Base-by-base conservation (phyloP, 148 eudicot genomes). In the Salicornia ramosissima region DNA sequence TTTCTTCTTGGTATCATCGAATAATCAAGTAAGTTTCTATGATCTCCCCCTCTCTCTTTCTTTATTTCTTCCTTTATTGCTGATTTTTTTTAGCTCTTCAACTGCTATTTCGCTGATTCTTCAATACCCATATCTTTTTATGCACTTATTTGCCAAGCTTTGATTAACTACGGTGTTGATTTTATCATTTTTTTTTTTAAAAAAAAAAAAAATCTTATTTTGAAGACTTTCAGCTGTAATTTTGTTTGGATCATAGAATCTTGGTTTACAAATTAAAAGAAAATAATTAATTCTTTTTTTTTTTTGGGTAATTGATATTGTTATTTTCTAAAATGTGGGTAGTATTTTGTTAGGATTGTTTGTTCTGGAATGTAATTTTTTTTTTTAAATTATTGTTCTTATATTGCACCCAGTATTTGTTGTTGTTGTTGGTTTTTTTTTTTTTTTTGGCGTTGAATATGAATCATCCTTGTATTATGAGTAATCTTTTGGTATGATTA, bases 1-100 rank as follows among this genome's bases (percentile, higher is more conserved):
- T 59, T 59, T 33, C 28, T 3, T 50, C 59, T 68, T 34, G 72
- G 40, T 74, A 15, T 68, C 72, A 74, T 74, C 77, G 72, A 68
- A 25, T 63, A 25, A n/a, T 15, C 10, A n/a, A 24, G 22, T 68
- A 10, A 15, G 31, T 18, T 61, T 25, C 67, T 74, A 36, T 50
- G 64, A 73, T 73, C 76, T 55, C 30, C 4, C 39, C 62, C 34
- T 64, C 31, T 26, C 40, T 15, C 31, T 36, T 12, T 49, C 3
- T 45, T 13, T 51, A 14, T 11, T 55, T 60, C 2, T 43, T n/a
- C n/a, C n/a, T n/a, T n/a, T 70, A 19, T 39, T 42, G 11, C 14
- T 26, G 73, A 26, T 24, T 72, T 39, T 51, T 13, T 31, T 36
- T 57, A 22, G 34, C 45, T 51, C 11, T 61, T 71, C 15, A 49